Base-by-base conservation (phyloP, 78 protist species). In the Protostelium mycophagum region DNA sequence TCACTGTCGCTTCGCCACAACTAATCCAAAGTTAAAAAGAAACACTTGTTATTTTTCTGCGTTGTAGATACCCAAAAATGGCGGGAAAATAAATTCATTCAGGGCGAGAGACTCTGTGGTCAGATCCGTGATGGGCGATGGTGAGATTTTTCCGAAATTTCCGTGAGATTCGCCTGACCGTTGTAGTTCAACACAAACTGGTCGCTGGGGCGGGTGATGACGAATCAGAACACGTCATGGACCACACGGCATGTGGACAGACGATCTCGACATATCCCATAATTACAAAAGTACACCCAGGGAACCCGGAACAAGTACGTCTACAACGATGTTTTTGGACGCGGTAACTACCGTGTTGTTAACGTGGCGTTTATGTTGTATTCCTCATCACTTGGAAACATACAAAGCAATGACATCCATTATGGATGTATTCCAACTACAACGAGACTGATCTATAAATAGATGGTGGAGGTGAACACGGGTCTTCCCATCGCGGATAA, bases 401-500 rank as follows among this genome's bases (percentile, higher is more conserved):
- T n/a, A n/a, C n/a, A n/a, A n/a, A n/a, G n/a, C n/a, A n/a, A n/a
- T n/a, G n/a, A n/a, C n/a, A n/a, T n/a, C n/a, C n/a, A n/a, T n/a
- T n/a, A n/a, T n/a, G n/a, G n/a, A n/a, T n/a, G n/a, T n/a, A n/a
- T n/a, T n/a, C n/a, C n/a, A n/a, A n/a, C n/a, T n/a, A n/a, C n/a
- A n/a, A n/a, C n/a, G n/a, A n/a, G n/a, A n/a, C n/a, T n/a, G n/a
- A n/a, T n/a, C 73, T 25, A 51, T 25, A 51, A 16, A 51, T 16
- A 51, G 73, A 51, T 51, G 73, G 16, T 51, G 31, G 73, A 51
- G 16, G 73, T 25, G 31, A 51, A 51, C 73, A 5, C 5, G 16
- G 73, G 73, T 5, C 73, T 51, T 25, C 92, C 96, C 1, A 89
- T 89, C 83, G 88, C 93, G 29, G 96, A 93, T 35, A 90, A 88